Evolutionary conservation across 768 basidiomycete genomes (phyloP).

Genomic region (Leccinum imitatum): DNA sequence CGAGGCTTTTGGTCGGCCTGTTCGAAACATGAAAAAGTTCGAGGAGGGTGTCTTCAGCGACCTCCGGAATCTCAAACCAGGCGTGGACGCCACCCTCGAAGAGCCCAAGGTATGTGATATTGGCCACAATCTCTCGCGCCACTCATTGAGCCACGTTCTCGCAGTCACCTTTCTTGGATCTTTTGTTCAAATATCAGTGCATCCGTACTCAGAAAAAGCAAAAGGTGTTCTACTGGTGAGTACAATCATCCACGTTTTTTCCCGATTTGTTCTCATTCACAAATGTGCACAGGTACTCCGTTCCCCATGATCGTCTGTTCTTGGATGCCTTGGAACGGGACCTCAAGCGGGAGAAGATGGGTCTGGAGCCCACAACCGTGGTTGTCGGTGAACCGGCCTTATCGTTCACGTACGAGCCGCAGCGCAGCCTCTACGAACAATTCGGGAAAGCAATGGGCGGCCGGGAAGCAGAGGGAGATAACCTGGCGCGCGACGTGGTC

Average conservation of each 20-base stretch:
- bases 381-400: slow-evolving; percentile 78
- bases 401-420: slow-evolving; percentile 87
- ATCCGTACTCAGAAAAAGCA: slow-evolving; percentile 99
- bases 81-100: slow-evolving; percentile 87
- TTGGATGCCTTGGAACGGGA: slow-evolving; percentile 96
- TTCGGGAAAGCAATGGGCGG: slow-evolving; percentile 52
- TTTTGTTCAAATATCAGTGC: slow-evolving; percentile 94
- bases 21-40: slow-evolving; percentile 93
- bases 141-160: not conserved
- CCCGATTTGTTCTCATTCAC: slow-evolving; percentile 1
- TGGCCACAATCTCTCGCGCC: not conserved
- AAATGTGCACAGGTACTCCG: slow-evolving; percentile 72
- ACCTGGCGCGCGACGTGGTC: slow-evolving; percentile 30
- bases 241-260: slow-evolving; percentile 9
- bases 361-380: slow-evolving; percentile 79
- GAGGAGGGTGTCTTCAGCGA: slow-evolving; percentile 97
- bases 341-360: slow-evolving; percentile 93
- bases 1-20: slow-evolving; percentile 89
- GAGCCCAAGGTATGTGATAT: slow-evolving; percentile 80
- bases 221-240: slow-evolving; percentile 97
- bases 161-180: slow-evolving; percentile 89
- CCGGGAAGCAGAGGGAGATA: slow-evolving; percentile 37
- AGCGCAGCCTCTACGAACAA: slow-evolving; percentile 84
- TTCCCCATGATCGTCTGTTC: slow-evolving; percentile 95
- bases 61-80: slow-evolving; percentile 90